Evolutionary conservation across 2,329 filamentous ascomycete genomes (phyloP).

Genomic region (Alternaria gaisen): DNA sequence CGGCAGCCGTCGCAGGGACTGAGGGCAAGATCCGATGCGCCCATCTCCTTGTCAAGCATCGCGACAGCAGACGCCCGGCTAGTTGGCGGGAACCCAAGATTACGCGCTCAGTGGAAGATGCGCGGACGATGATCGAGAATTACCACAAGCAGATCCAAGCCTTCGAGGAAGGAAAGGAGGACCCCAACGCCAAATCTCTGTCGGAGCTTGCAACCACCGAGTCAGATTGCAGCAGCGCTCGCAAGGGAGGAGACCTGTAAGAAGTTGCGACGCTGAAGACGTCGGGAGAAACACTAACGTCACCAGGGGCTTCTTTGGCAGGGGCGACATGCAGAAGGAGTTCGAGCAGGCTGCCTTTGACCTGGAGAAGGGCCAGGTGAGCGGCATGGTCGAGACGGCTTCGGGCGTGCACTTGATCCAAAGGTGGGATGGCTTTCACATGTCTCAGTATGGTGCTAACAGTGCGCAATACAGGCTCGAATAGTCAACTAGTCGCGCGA

Average conservation of each 20-base stretch:
- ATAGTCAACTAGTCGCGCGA: constrained; percentile 14
- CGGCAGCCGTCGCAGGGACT: constrained; percentile 50
- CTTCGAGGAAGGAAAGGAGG: constrained; percentile 62
- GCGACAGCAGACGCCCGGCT: constrained; percentile 83
- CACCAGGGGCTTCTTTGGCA: constrained; percentile 83
- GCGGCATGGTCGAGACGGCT: constrained; percentile 86
- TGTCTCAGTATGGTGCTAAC: constrained; percentile 21
- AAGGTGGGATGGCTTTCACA: constrained; percentile 62
- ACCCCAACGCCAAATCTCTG: constrained; percentile 56
- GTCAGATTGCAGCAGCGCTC: constrained; percentile 94
- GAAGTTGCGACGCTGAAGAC: constrained; percentile 43
- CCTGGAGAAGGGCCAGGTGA: constrained; percentile 87
- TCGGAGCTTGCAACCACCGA: constrained; percentile 87
- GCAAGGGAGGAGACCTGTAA: constrained; percentile 89
- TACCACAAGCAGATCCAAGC: constrained; percentile 79
- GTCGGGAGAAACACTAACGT: constrained; percentile 2
- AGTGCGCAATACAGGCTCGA: constrained; percentile 31
- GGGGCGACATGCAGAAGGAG: constrained; percentile 97
- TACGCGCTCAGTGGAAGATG: constrained; percentile 87
- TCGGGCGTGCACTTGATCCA: constrained; percentile 96
- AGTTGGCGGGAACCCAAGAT: constrained; percentile 95
- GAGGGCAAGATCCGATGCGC: constrained; percentile 89
- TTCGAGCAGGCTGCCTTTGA: constrained; percentile 96
- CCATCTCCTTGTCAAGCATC: constrained; percentile 94
- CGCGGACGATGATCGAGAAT: constrained; percentile 75